A percentile compares a stretch with the other conserved stretches of the same genome.
phyloP scores from a whole-genome alignment of 1,139 yeast genomes.

The Blastobotrys illinoisensis region DNA sequence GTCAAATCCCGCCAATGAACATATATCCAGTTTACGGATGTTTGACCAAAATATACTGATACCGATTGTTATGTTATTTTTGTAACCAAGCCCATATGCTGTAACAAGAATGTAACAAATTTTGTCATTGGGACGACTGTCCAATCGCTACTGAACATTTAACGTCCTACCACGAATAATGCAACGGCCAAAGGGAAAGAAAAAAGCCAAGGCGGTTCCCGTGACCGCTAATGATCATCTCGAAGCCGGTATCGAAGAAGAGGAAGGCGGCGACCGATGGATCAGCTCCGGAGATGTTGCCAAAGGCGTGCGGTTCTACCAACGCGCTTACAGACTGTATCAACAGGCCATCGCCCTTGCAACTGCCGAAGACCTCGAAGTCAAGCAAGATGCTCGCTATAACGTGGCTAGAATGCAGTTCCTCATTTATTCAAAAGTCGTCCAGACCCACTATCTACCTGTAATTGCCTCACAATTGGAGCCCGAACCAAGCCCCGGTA shows the following conservation, averaged over 20 bases:
- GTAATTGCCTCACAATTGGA: conserved; percentile 13
- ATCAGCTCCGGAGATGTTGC: conserved; percentile 27
- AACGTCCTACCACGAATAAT: not conserved
- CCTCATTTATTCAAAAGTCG: conserved; percentile 23
- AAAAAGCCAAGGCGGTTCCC: conserved; percentile 13
- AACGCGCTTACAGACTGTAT: conserved; percentile 22
- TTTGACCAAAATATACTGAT: too few relatives aligned
- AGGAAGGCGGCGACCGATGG: conserved; percentile 32
- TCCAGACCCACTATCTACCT: conserved; percentile 18
- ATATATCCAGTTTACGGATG: too few relatives aligned
- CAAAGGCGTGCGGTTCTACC: conserved; percentile 29
- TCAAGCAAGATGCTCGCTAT: conserved; percentile 23
- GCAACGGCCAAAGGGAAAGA: conserved; percentile 7
- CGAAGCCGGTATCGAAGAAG: conserved; percentile 26
- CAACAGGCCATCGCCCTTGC: conserved; percentile 15
- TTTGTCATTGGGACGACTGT: too few relatives aligned
- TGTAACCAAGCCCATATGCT: too few relatives aligned
- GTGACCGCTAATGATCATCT: conserved; percentile 24
- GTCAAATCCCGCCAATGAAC: too few relatives aligned
- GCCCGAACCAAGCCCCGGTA: conserved; percentile 9
- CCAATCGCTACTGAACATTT: too few relatives aligned
- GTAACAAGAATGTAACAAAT: too few relatives aligned
- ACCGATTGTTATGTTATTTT: too few relatives aligned
- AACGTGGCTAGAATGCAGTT: conserved; percentile 28
- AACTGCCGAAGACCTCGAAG: conserved; percentile 6